Base-by-base conservation (phyloP, 768 basidiomycete genomes). In the Podaxis carcinomalis region DNA sequence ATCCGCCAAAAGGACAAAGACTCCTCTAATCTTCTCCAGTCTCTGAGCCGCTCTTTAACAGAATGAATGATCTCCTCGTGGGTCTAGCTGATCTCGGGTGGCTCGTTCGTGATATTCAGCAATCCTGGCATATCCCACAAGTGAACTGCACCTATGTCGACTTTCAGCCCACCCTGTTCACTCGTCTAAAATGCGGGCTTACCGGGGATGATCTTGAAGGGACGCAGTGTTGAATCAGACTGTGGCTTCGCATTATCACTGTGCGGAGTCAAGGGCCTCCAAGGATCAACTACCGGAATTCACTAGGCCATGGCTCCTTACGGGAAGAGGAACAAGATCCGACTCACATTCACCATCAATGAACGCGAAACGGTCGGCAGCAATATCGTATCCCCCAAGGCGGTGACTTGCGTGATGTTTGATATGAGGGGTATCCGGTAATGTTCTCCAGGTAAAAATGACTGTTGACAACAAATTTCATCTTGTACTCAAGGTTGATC, bases 171-270 rank as follows among this genome's bases (percentile, higher is more conserved):
- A 1, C 6, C 14, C 28, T 37, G 36, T 32, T 4, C 39, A 46
- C 21, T 7, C 19, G 9, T 32, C 28, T 32, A 32, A 32, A 62
- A 35, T 19, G 5, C 14, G 14, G 23, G 78, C 87, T 25, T 65
- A 93, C 93, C 79, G 10, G 88, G 88, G 59, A 97, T 97, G 42
- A 95, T 67, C 70, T 95, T 94, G 74, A 93, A 93, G 0, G 95
- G 95, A 40, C 81, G 78, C 36, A 85, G 67, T 13, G 87, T 73
- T 0, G 92, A 93, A 71, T 93, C 92, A 49, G 78, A 70, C 14
- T 93, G 79, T 51, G 84, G 78, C 4, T 74, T 67, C 1, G 93
- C 93, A 51, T 90, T 83, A 53, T 81, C 76, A 64, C 89, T 89
- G 70, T 92, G 92, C 0, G 91, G 90, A 13, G 90, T 93, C 65